A percentile compares a stretch with the other conserved stretches of the same genome.
Conservation (phyloP, 1,139 yeast species). For the Meyerozyma guilliermondii region DNA sequence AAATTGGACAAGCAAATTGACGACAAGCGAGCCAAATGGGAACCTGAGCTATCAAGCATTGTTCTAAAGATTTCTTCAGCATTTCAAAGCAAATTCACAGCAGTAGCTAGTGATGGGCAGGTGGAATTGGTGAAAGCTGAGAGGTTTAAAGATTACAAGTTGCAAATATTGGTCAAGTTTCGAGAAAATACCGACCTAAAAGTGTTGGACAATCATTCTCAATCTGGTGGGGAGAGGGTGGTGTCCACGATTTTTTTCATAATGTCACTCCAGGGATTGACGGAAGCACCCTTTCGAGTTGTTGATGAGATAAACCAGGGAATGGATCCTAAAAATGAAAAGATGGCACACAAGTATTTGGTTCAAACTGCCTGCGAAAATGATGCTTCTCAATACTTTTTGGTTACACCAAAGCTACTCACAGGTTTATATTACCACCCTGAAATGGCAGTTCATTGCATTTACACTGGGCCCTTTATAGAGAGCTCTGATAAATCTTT, state of each 20-base stretch:
- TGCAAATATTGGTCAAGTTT: conserved; percentile 82
- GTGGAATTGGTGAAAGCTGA: conserved; percentile 55
- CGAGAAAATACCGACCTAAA: conserved; percentile 69
- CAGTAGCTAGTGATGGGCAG: conserved; percentile 83
- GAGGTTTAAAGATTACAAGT: conserved; percentile 70
- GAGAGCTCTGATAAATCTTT: conserved; percentile 8
- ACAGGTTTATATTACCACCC: conserved; percentile 75
- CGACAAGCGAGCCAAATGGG: conserved; percentile 46
- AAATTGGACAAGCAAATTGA: conserved; percentile 32
- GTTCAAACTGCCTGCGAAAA: conserved; percentile 77
- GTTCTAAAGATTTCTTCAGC: conserved; percentile 52
- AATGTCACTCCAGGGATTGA: conserved; percentile 87
- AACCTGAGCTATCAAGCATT: conserved; percentile 47
- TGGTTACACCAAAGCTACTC: conserved; percentile 88
- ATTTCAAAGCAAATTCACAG: conserved; percentile 60
- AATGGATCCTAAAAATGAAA: conserved; percentile 93
- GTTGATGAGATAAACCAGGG: conserved; percentile 99
- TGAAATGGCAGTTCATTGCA: conserved; percentile 84
- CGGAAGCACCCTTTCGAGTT: conserved; percentile 87
- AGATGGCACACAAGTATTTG: conserved; percentile 80
- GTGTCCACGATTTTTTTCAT: conserved; percentile 89
- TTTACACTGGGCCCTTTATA: conserved; percentile 59
- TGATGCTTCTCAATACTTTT: conserved; percentile 67
- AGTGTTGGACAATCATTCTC: conserved; percentile 76
- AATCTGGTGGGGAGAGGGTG: conserved; percentile 97